Evolutionary conservation across 2,329 filamentous ascomycete genomes (phyloP).

Genomic region (Monosporascus sp.): DNA sequence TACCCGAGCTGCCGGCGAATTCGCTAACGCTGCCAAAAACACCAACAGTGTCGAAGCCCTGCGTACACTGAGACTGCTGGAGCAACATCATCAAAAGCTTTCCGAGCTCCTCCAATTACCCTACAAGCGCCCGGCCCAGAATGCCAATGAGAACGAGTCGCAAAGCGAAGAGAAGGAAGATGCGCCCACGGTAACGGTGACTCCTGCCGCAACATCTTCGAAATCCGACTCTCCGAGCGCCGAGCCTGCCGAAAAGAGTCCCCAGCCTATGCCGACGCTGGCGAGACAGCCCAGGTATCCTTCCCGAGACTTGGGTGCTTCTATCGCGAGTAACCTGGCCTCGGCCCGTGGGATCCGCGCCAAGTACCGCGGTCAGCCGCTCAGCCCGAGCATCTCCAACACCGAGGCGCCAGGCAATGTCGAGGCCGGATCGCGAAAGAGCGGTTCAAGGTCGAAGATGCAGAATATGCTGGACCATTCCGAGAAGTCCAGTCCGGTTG

Average conservation of each 20-base stretch:
- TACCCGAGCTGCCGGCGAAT: constrained; percentile 80
- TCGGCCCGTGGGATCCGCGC: constrained; percentile 75
- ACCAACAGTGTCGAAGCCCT: constrained; percentile 69
- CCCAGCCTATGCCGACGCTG: constrained; percentile 28
- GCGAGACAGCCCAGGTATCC: constrained; percentile 44
- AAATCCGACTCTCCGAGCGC: constrained; percentile 6
- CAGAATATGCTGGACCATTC: constrained; percentile 49
- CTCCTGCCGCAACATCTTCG: neutral
- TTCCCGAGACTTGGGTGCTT: constrained; percentile 68
- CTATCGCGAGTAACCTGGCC: constrained; percentile 83
- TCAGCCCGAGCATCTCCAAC: constrained; percentile 66
- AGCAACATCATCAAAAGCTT: constrained; percentile 80
- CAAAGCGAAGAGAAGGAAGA: constrained; percentile 32
- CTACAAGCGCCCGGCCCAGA: constrained; percentile 41
- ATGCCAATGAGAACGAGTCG: constrained; percentile 30
- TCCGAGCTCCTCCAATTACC: constrained; percentile 75
- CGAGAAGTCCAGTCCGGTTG: constrained; percentile 49
- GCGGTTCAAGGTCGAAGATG: constrained; percentile 47
- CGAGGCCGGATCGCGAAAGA: constrained; percentile 48
- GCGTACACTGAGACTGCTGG: constrained; percentile 76
- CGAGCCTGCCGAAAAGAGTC: constrained; percentile 18
- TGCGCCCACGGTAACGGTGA: constrained; percentile 12
- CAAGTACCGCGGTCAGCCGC: constrained; percentile 59
- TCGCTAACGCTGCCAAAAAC: constrained; percentile 71
- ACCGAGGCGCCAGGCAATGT: constrained; percentile 69